phyloP scores from a whole-genome alignment of 23 red algal genomes.

The Gracilariopsis chorda region DNA sequence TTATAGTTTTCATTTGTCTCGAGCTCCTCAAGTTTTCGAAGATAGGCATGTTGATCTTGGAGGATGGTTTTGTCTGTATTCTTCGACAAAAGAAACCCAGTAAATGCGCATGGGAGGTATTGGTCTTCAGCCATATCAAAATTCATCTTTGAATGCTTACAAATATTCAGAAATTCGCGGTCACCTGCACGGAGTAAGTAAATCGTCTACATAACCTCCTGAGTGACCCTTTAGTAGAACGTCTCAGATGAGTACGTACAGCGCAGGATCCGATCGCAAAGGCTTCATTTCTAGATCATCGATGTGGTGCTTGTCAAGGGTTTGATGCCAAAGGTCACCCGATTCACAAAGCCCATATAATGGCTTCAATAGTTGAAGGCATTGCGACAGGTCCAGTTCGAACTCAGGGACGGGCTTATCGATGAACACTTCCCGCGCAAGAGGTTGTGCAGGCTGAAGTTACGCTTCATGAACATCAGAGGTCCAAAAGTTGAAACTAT shows the following conservation, averaged over 20 bases:
- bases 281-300: not conserved
- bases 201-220: not conserved
- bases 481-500: not conserved
- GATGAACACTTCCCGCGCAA: not conserved
- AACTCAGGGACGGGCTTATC: not conserved
- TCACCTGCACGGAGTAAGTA: not conserved
- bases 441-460: not conserved
- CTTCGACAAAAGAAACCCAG: not conserved
- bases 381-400: not conserved
- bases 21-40: not conserved
- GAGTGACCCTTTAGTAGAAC: not conserved
- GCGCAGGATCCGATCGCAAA: not conserved
- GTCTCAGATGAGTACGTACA: not conserved
- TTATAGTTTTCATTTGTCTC: not conserved
- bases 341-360: conserved; percentile 8
- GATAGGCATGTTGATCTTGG: not conserved
- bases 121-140: not conserved
- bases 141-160: not conserved
- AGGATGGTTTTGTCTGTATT: not conserved
- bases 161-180: not conserved
- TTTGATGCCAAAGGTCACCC: conserved; percentile 24
- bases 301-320: not conserved
- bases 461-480: not conserved
- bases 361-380: conserved; percentile 14
- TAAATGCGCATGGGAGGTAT: not conserved